phyloP scores from a whole-genome alignment of 2,329 filamentous ascomycete species.

The Aspergillus ochraceus region DNA sequence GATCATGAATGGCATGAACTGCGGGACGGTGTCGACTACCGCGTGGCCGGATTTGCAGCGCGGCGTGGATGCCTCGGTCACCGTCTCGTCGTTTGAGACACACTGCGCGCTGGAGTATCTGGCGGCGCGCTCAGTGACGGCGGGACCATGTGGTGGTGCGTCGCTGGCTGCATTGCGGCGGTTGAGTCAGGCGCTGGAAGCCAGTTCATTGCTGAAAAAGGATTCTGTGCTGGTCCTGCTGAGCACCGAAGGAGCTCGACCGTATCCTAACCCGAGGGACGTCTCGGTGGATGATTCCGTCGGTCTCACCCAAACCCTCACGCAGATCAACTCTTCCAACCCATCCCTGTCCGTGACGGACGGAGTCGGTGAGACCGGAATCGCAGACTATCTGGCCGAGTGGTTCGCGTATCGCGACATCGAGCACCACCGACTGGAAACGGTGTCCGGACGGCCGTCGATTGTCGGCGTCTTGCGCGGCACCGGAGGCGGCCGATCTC shows the following conservation, averaged over 20 bases:
- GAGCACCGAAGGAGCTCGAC: conserved; percentile 63
- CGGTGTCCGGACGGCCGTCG: conserved; percentile 49
- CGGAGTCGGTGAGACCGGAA: conserved; percentile 48
- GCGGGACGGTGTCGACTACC: conserved; percentile 65
- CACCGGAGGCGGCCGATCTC: conserved; percentile 46
- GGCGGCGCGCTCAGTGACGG: conserved; percentile 45
- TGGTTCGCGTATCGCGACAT: conserved; percentile 56
- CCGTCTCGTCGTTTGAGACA: conserved; percentile 62
- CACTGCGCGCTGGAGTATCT: conserved; percentile 61
- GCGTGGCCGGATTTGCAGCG: conserved; percentile 63
- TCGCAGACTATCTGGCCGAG: conserved; percentile 49
- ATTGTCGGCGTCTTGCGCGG: conserved; percentile 52
- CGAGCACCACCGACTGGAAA: conserved; percentile 53
- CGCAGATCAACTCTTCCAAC: conserved; percentile 53
- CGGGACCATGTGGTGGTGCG: conserved; percentile 65
- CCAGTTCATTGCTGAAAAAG: conserved; percentile 35
- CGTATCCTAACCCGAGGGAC: conserved; percentile 50
- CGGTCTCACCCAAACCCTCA: conserved; percentile 46
- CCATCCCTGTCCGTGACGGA: conserved; percentile 43
- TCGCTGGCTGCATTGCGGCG: conserved; percentile 55
- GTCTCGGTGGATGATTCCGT: conserved; percentile 47
- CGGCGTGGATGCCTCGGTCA: conserved; percentile 61
- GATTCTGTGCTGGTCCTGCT: conserved; percentile 65
- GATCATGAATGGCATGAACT: conserved; percentile 75
- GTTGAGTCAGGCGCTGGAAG: conserved; percentile 32